Base-by-base conservation (phyloP, 2,329 filamentous ascomycete genomes). In the Knoxdaviesia capensis region DNA sequence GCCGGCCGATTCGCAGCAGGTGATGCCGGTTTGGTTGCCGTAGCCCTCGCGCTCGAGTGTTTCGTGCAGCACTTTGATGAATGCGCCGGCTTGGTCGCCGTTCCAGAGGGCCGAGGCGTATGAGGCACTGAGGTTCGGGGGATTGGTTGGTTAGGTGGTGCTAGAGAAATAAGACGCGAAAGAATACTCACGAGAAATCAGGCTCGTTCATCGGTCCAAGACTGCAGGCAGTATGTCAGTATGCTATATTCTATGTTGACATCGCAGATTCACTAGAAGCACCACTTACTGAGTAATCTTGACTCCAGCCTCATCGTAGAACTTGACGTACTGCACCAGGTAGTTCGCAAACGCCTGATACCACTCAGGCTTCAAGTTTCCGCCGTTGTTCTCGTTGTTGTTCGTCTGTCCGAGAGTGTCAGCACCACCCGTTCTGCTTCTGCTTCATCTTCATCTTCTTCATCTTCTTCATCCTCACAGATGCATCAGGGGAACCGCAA, bases 91-190 rank as follows among this genome's bases (percentile, higher is more conserved):
- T 54, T 69, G 57, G 10, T 54, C 58, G 41, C 61, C 62, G 32
- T 58, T 53, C 6, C 60, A 63, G 32, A 56, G 54, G 66, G 70
- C 70, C 5, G 57, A 59, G 7, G 65, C 64, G 46, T 67, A 65
- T 10, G 43, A 44, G 28, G 43, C 39, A n/a, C 39, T 41, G 35
- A 7, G 34, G 20, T 20, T 20, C 3, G 3, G 20, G 20, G 20
- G 20, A 20, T 20, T 20, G 6, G n/a, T 36, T 7, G 33, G 42
- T 40, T 36, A 43, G 34, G 9, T 6, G 8, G 11, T n/a, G 8
- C 6, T 1, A 9, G n/a, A 8, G 38, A 39, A 31, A 31, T n/a
- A 6, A 7, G n/a, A 32, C 32, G 9, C 8, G 34, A n/a, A 9
- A 32, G 8, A 28, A 31, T 7, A 31, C 41, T 4, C 31, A 39